Evolutionary conservation across 129 eudicot species (phyloP), one percentile per base, ranked within the genome.

Genomic region (Sambucus nigra): DNA sequence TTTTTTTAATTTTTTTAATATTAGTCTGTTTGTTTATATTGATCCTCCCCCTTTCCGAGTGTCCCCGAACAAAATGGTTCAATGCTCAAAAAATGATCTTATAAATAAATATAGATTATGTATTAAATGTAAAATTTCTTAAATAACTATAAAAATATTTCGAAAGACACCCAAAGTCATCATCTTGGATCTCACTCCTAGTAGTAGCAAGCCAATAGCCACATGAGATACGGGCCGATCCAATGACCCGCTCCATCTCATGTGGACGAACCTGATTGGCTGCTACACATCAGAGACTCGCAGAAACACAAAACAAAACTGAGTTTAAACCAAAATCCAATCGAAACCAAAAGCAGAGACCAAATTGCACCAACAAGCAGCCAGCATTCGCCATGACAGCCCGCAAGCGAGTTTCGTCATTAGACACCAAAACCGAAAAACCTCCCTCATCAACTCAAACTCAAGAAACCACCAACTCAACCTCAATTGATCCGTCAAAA

Each of bases 351-450:
- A n/a, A 22, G 47, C 7, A 26, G 21, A 39, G 15, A 16, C 23
- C 24, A 55, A 25, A 42, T 6, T 22, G 18, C 23, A 5, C 23
- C 29, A 45, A 42, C 6, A 44, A 25, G 16, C 33, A 24, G 50
- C 22, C 40, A 21, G 22, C 41, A 3, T 14, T 3, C 27, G 49
- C 65, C 53, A 76, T 76, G 87, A 71, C 87, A 23, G 82, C 84
- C 51, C 79, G 86, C 35, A 76, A 66, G 62, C 74, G 93, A 70
- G 68, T 71, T 39, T n/a, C 73, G 21, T 18, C 76, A 12, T 53
- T 55, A n/a, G 47, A 42, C 7, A 47, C 70, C 47, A 8, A 60
- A 12, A 16, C 47, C 27, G 19, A 15, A 24, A 51, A 26, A 16
- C 35, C 59, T 15, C 22, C 29, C n/a, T n/a, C n/a, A 16, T 35